Conservation (phyloP, 2,329 filamentous ascomycete species). For the Pyricularia sp. region DNA sequence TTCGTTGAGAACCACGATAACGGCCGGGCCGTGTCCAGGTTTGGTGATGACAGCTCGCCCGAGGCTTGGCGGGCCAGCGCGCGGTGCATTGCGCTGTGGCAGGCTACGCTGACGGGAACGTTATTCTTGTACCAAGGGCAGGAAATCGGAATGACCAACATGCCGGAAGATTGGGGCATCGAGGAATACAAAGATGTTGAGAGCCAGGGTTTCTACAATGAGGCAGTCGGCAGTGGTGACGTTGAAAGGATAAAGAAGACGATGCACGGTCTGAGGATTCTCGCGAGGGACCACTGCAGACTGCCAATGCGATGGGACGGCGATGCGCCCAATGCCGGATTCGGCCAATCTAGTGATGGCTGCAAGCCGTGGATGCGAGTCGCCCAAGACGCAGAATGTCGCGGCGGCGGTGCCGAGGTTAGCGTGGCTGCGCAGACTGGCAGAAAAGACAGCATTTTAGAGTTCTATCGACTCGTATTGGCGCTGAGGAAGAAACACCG, state of each 20-base stretch:
- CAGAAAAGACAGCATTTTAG: slow-evolving; percentile 38
- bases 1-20: slow-evolving; percentile 60
- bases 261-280: slow-evolving; percentile 42
- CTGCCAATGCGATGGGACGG: slow-evolving; percentile 59
- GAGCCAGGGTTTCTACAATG: slow-evolving; percentile 33
- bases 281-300: slow-evolving; percentile 58
- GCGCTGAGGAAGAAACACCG: slow-evolving; percentile 43
- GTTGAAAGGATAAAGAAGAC: slow-evolving; percentile 32
- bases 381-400: slow-evolving; percentile 39
- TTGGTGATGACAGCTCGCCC: slow-evolving; percentile 30
- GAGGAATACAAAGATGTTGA: slow-evolving; percentile 40
- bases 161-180: slow-evolving; percentile 37
- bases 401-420: slow-evolving; percentile 30
- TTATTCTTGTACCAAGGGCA: slow-evolving; percentile 52
- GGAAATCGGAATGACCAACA: slow-evolving; percentile 50
- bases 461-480: slow-evolving; percentile 52
- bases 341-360: slow-evolving; percentile 34
- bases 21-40: slow-evolving; percentile 44
- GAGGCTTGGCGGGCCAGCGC: slow-evolving; percentile 32
- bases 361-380: slow-evolving; percentile 46
- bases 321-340: slow-evolving; percentile 45
- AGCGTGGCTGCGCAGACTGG: slow-evolving; percentile 43
- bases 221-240: slow-evolving; percentile 14
- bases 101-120: slow-evolving; percentile 38
- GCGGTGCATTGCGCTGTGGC: slow-evolving; percentile 44